phyloP scores from a whole-genome alignment of 306 rosid species.

The Nissolia schottii region DNA sequence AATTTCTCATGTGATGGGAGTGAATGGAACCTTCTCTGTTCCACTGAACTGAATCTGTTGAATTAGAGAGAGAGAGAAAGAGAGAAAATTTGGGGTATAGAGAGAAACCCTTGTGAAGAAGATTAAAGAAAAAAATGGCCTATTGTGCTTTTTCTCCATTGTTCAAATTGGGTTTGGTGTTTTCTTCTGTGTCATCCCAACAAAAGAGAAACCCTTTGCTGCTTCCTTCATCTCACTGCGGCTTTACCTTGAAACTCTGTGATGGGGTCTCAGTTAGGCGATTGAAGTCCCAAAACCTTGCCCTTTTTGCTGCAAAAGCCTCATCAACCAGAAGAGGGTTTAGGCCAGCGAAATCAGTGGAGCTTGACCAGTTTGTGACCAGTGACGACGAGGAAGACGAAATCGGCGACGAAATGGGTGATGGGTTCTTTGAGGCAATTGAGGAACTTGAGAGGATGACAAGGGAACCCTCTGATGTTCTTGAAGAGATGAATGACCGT shows the following conservation, averaged over 20 bases:
- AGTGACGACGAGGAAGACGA: conserved; percentile 74
- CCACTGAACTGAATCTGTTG: conserved; percentile 18
- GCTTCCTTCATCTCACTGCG: conserved; percentile 15
- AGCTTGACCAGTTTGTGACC: conserved; percentile 77
- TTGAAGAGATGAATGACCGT: conserved; percentile 93
- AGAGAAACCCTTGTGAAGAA: background rate
- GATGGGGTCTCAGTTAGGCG: conserved; percentile 31
- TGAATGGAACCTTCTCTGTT: conserved; percentile 17
- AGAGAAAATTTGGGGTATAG: background rate
- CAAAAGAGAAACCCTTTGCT: conserved; percentile 28
- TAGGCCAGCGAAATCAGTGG: conserved; percentile 57
- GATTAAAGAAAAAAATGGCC: conserved; percentile 50
- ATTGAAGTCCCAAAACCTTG: conserved; percentile 28
- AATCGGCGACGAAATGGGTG: conserved; percentile 83
- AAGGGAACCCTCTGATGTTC: conserved; percentile 94
- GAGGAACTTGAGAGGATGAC: conserved; percentile 92
- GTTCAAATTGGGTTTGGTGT: conserved; percentile 36
- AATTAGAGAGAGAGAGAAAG: background rate
- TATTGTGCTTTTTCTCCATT: conserved; percentile 42
- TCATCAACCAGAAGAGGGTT: conserved; percentile 47
- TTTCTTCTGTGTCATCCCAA: conserved; percentile 35
- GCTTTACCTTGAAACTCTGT: conserved; percentile 25
- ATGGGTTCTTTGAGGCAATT: conserved; percentile 84
- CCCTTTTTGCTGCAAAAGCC: conserved; percentile 25
- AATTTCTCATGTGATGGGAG: background rate